Conservation (phyloP, 805 yeast species). For the Sugiyamaella floridensis region DNA sequence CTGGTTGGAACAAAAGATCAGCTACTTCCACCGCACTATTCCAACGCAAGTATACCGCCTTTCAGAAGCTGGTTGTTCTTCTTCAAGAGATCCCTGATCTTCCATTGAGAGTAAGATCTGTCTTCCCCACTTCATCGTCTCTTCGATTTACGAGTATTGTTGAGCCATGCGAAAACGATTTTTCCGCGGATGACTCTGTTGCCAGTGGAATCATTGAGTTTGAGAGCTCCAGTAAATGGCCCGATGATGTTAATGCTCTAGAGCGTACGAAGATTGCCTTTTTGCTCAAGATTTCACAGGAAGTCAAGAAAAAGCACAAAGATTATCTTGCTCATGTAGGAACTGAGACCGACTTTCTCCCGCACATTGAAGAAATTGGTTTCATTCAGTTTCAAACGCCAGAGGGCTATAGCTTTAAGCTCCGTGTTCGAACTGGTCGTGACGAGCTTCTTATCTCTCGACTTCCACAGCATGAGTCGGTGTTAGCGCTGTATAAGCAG, state of each 20-base stretch:
- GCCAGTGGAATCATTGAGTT: conserved; percentile 78
- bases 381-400: conserved; percentile 56
- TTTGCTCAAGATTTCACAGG: conserved; percentile 58
- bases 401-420: conserved; percentile 80
- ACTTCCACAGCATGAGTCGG: conserved; percentile 21
- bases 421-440: conserved; percentile 73
- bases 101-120: conserved; percentile 66
- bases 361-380: conserved; percentile 24
- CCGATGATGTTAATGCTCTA: conserved; percentile 76
- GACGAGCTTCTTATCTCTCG: conserved; percentile 63
- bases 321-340: conserved; percentile 54
- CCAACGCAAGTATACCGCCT: conserved; percentile 34
- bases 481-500: conserved; percentile 34
- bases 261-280: conserved; percentile 92
- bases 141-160: conserved; percentile 69
- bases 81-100: conserved; percentile 43
- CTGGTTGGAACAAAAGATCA: conserved; percentile 51
- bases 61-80: conserved; percentile 44
- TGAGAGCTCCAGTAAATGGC: conserved; percentile 91
- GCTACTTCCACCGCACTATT: conserved; percentile 15
- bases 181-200: conserved; percentile 38
- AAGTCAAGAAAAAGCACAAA: conserved; percentile 37
- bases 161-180: conserved; percentile 73
- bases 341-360: conserved; percentile 43
- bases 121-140: conserved; percentile 67